Conservation (phyloP, 1,139 yeast species). For the Suhomyces atakaporum region DNA sequence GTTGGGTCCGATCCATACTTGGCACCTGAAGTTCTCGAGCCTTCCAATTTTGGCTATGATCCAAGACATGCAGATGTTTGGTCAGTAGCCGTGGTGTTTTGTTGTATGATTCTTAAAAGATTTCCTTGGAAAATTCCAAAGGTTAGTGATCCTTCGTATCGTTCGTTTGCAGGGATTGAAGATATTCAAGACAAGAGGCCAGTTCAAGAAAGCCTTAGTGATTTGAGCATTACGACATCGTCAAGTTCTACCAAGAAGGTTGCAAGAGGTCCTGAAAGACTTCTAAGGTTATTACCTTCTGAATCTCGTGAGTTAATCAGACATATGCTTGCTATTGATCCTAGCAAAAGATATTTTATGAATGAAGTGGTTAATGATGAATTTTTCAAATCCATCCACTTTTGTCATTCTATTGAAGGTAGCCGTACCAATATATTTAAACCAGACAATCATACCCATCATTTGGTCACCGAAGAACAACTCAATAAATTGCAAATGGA, state of each 20-base stretch:
- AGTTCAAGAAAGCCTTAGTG: slow-evolving; percentile 7
- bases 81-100: slow-evolving; percentile 75
- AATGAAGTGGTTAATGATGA: slow-evolving; percentile 32
- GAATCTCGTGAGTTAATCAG: slow-evolving; percentile 36
- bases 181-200: slow-evolving; percentile 10
- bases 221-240: slow-evolving; percentile 3
- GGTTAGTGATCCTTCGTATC: slow-evolving; percentile 54
- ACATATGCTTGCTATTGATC: slow-evolving; percentile 36
- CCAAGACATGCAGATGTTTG: slow-evolving; percentile 75
- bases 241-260: slow-evolving; percentile 3
- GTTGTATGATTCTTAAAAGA: slow-evolving; percentile 70
- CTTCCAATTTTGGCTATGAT: slow-evolving; percentile 53
- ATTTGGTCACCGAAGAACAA: slow-evolving; percentile 59
- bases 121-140: slow-evolving; percentile 83
- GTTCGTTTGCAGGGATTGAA: slow-evolving; percentile 37
- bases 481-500: slow-evolving; percentile 45
- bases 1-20: slow-evolving; percentile 83
- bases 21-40: slow-evolving; percentile 71
- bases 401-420: slow-evolving; percentile 25
- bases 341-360: slow-evolving; percentile 31
- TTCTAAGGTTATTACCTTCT: slow-evolving; percentile 40
- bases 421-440: slow-evolving; percentile 6
- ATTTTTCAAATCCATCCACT: slow-evolving; percentile 31
- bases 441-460: slow-evolving; percentile 51
- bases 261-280: slow-evolving; percentile 34